Percentiles rank a stretch among this genome's conserved stretches.
Evolutionary conservation across 192 early-diverging fungal species (phyloP).

Genomic region (Coemansia pectinata): DNA sequence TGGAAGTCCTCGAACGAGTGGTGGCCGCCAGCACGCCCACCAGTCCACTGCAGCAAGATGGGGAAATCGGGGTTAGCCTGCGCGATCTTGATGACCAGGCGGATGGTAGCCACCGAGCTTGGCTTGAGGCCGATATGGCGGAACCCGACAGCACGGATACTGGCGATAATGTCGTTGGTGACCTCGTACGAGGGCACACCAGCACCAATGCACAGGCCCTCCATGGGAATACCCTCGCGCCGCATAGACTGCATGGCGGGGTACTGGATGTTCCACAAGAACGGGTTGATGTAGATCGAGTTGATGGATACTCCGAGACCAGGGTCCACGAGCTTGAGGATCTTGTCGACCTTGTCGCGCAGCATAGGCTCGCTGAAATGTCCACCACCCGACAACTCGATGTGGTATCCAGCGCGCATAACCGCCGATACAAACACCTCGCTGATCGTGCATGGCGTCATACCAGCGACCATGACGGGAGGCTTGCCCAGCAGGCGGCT

Average conservation of each 20-base stretch:
- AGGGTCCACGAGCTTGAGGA: conserved; percentile 69
- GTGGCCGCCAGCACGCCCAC: conserved; percentile 95
- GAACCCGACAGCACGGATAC: conserved; percentile 76
- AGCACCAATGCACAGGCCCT: conserved; percentile 88
- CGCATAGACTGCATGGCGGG: conserved; percentile 81
- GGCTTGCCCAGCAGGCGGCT: conserved; percentile 81
- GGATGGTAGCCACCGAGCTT: conserved; percentile 74
- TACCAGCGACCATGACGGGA: conserved; percentile 93
- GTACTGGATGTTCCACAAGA: conserved; percentile 83
- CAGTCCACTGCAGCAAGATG: conserved; percentile 94
- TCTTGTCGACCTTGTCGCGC: conserved; percentile 68
- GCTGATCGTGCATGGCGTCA: conserved; percentile 86
- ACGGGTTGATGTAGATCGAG: conserved; percentile 85
- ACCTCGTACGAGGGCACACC: conserved; percentile 87
- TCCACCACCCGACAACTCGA: conserved; percentile 92
- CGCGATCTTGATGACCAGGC: conserved; percentile 83
- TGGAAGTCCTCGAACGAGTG: conserved; percentile 98
- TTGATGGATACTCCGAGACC: conserved; percentile 91
- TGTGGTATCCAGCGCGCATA: conserved; percentile 88
- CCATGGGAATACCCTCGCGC: conserved; percentile 82
- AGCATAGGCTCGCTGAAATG: conserved; percentile 77
- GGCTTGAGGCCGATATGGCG: conserved; percentile 85
- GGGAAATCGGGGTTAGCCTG: conserved; percentile 83
- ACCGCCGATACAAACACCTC: conserved; percentile 80
- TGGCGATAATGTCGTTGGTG: conserved; percentile 75